Percentiles rank a stretch among this genome's conserved stretches.
phyloP scores from a whole-genome alignment of 352 stramenopile genomes.

The Globisporangium echinulatum region DNA sequence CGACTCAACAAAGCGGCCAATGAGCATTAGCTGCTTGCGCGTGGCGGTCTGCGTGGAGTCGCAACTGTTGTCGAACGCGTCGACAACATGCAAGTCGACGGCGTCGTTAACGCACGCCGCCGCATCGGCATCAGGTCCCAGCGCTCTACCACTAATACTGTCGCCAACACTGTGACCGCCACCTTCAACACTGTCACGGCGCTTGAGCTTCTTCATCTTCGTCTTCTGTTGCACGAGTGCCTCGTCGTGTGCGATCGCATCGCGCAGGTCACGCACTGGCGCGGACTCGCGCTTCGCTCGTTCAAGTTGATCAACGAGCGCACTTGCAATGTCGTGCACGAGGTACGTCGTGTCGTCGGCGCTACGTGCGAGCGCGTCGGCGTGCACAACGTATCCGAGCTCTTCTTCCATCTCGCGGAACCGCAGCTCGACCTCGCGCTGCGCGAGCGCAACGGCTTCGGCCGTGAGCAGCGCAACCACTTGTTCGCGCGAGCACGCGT shows the following conservation, averaged over 20 bases:
- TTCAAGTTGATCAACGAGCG: conserved; percentile 44
- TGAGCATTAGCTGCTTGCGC: conserved; percentile 56
- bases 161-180: conserved; percentile 13
- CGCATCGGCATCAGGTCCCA: conserved; percentile 24
- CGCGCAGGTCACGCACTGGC: conserved; percentile 35
- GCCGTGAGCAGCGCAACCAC: conserved; percentile 78
- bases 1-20: conserved; percentile 52
- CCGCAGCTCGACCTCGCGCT: conserved; percentile 77
- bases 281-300: conserved; percentile 50
- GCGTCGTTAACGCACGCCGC: neutral
- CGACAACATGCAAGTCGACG: conserved; percentile 35
- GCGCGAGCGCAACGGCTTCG: conserved; percentile 69
- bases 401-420: conserved; percentile 87
- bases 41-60: conserved; percentile 15
- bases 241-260: conserved; percentile 53
- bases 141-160: too few relatives aligned
- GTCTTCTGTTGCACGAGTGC: conserved; percentile 39
- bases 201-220: conserved; percentile 29
- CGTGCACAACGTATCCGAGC: conserved; percentile 58
- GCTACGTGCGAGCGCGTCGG: conserved; percentile 28
- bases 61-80: conserved; percentile 16
- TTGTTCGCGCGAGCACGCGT: conserved; percentile 68
- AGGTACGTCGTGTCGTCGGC: conserved; percentile 52
- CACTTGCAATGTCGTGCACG: conserved; percentile 59
- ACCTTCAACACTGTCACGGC: conserved; percentile 9